A percentile compares a stretch with the other conserved stretches of the same genome.
Evolutionary conservation across 73 alveolate species (phyloP).

Genomic region (Stentor coeruleus): DNA sequence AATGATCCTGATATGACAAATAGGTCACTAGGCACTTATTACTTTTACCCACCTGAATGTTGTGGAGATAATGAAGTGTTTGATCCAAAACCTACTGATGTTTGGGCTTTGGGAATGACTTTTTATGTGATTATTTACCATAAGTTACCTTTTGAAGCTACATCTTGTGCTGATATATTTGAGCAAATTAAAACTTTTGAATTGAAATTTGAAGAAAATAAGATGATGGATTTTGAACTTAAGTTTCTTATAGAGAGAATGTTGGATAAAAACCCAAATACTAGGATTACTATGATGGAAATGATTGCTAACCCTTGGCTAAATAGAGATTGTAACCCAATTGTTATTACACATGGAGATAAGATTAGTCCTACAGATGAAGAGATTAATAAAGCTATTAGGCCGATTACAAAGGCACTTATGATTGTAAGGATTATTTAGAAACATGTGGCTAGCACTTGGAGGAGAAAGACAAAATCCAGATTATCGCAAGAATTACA

Average conservation of each 20-base stretch:
- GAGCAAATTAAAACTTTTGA: constrained; percentile 32
- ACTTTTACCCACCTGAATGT: constrained; percentile 43
- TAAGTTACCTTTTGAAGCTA: constrained; percentile 33
- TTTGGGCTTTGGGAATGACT: constrained; percentile 53
- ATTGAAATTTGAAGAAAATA: no score
- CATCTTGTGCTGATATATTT: constrained; percentile 20
- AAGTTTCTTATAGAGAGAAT: constrained; percentile 23
- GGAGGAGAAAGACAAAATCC: no score
- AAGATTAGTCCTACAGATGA: constrained; percentile 36
- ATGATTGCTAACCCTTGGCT: constrained; percentile 38
- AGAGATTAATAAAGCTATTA: constrained; percentile 32
- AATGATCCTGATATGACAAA: not conserved
- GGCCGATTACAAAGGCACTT: constrained; percentile 35
- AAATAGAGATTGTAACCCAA: constrained; percentile 5
- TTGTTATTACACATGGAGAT: constrained; percentile 27
- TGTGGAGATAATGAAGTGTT: constrained; percentile 22
- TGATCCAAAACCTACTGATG: constrained; percentile 35
- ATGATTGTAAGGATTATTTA: constrained; percentile 34
- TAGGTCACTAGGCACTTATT: no score
- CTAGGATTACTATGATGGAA: constrained; percentile 20
- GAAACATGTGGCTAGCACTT: no score
- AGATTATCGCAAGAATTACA: no score
- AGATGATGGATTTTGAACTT: no score
- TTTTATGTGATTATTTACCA: constrained; percentile 29
- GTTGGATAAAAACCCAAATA: constrained; percentile 41